Evolutionary conservation across 805 yeast genomes (phyloP), one percentile per base, ranked within the genome.

Genomic region (Sugiyamaella lignohabitans): DNA sequence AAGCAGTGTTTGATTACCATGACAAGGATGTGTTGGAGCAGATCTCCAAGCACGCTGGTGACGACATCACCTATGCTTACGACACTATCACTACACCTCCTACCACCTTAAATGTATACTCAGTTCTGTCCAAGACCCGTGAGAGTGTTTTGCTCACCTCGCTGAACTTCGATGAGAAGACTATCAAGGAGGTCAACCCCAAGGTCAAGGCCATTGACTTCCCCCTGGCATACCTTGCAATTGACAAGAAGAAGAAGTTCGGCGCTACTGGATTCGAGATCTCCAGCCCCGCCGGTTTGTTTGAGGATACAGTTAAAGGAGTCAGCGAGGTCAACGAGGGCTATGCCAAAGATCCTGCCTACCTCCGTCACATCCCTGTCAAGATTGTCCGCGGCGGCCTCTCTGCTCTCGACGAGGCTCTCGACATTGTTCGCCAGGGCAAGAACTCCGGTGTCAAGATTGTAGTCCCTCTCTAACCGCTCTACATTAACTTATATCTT

Each of bases 1-100:
- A 70, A 49, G 68, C 64, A 22, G 65, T 71, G n/a, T 67, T 76
- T 48, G 82, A 80, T 53, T 59, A 60, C 41, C 44, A 53, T 8
- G 77, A 74, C 49, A 53, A 63, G 0, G 72, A 73, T 49, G 75
- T 72, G 45, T 58, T 70, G 45, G 69, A 68, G 21, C 10, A 27
- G 30, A 27, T 27, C 6, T 27, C 11, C 11, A 11, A 51, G 66
- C 11, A 59, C 46, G 51, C 56, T 14, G 38, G 55, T 16, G 56
- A 56, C 42, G 43, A 50, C 23, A 52, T 61, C 34, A 42, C 36
- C 16, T 42, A 46, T n/a, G 64, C 58, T 19, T 53, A 44, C 39
- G 66, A 61, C 43, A 46, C 62, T 8, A 53, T 59, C 40, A 46
- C n/a, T 49, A n/a, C n/a, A n/a, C n/a, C n/a, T n/a, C n/a, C n/a